A percentile compares a stretch with the other conserved stretches of the same genome.
phyloP scores from a whole-genome alignment of 2,329 filamentous ascomycete genomes.

The Lasiodiplodia gonubiensis region DNA sequence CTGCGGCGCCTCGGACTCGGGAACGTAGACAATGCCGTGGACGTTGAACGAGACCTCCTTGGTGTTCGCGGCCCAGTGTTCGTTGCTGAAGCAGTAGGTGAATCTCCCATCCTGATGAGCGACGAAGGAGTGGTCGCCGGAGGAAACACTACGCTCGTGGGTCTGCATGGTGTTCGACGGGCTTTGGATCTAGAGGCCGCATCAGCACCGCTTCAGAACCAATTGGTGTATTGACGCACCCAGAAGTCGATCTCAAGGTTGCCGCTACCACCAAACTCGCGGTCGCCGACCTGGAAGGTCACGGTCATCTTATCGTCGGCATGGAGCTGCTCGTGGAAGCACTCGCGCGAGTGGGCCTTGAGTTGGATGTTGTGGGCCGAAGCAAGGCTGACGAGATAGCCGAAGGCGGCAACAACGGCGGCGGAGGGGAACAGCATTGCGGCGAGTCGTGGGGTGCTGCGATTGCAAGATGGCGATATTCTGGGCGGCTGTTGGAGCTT shows the following conservation, averaged over 20 bases:
- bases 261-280: constrained; percentile 91
- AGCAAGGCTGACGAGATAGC: constrained; percentile 67
- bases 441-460: constrained; percentile 3
- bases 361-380: constrained; percentile 95
- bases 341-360: constrained; percentile 90
- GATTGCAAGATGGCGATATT: not conserved
- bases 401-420: constrained; percentile 51
- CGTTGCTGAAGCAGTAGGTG: constrained; percentile 98
- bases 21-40: constrained; percentile 96
- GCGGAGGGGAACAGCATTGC: constrained; percentile 42
- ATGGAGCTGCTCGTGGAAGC: constrained; percentile 94
- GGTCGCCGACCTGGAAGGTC: constrained; percentile 95
- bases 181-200: constrained; percentile 70
- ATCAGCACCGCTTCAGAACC: not conserved
- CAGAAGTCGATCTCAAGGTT: constrained; percentile 98
- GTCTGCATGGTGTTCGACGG: constrained; percentile 77
- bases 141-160: constrained; percentile 80
- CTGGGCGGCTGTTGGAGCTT: constrained; percentile 18
- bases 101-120: constrained; percentile 86
- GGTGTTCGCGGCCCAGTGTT: constrained; percentile 93
- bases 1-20: constrained; percentile 79
- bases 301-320: constrained; percentile 98
- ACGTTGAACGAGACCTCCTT: constrained; percentile 99
- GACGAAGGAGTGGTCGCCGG: constrained; percentile 91
- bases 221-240: constrained; percentile 62